These are phyloP conservation scores for Starmerella asiatica DNA, from an alignment of 805 yeast genomes.

Conservation along the genomic window DNA sequence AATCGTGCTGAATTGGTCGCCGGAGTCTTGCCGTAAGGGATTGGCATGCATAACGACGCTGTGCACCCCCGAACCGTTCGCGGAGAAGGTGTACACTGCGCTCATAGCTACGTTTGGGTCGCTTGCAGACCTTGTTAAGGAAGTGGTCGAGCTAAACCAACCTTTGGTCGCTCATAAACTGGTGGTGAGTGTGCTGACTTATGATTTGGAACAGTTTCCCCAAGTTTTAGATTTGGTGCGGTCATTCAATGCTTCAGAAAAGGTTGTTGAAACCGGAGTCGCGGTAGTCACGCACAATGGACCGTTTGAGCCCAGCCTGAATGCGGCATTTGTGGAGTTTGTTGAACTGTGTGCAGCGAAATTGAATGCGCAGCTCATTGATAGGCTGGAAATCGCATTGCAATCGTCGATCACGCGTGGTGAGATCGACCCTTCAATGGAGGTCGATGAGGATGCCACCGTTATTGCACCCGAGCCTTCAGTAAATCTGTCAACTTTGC, in stretches of 20 bases:
- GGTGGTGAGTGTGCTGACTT: background rate
- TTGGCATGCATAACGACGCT: constrained; percentile 19
- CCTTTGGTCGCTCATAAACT: constrained; percentile 16
- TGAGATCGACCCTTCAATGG: background rate
- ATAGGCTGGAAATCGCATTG: constrained; percentile 47
- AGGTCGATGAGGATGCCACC: background rate
- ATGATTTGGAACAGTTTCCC: constrained; percentile 14
- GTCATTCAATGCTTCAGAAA: too few relatives aligned
- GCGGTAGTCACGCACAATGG: background rate
- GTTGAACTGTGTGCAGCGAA: constrained; percentile 9
- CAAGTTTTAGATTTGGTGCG: constrained; percentile 8
- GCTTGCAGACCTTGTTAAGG: constrained; percentile 16
- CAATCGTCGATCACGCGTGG: constrained; percentile 42
- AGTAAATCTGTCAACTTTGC: constrained; percentile 1
- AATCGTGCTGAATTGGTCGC: constrained; percentile 36
- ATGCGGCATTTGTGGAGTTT: constrained; percentile 8
- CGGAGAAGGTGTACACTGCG: constrained; percentile 10
- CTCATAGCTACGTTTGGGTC: constrained; percentile 18
- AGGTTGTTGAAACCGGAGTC: background rate
- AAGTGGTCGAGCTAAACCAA: background rate
- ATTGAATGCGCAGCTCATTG: constrained; percentile 23
- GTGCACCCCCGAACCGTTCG: constrained; percentile 13
- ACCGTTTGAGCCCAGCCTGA: constrained; percentile 12
- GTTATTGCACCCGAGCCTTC: background rate
- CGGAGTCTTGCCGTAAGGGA: constrained; percentile 24